phyloP scores from a whole-genome alignment of 805 yeast genomes.

The Lachancea lanzarotensis region DNA sequence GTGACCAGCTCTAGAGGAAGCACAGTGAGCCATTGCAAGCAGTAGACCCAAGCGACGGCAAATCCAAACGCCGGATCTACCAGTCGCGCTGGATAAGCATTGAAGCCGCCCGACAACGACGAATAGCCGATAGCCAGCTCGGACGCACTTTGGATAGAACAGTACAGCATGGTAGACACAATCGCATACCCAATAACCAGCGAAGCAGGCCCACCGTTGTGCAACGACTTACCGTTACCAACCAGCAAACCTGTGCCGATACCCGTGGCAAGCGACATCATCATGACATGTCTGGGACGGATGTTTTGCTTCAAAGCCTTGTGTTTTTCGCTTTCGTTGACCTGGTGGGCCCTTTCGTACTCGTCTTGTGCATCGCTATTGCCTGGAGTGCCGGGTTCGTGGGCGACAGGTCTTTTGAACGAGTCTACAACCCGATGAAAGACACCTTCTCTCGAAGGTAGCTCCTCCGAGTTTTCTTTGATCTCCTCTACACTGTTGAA shows the following conservation, averaged over 20 bases:
- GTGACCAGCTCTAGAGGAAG: conserved; percentile 61
- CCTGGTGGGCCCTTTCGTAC: background rate
- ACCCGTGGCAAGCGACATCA: conserved; percentile 81
- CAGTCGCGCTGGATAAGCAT: conserved; percentile 47
- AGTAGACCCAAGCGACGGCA: conserved; percentile 57
- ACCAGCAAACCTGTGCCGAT: conserved; percentile 71
- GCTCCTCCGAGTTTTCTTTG: conserved; percentile 2
- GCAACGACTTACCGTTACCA: conserved; percentile 47
- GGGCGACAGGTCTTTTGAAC: conserved; percentile 18
- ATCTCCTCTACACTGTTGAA: conserved; percentile 1
- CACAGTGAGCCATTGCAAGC: conserved; percentile 57
- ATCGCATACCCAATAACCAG: conserved; percentile 50
- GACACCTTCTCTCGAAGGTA: conserved; percentile 1
- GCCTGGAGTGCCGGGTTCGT: background rate
- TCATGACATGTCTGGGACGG: conserved; percentile 47
- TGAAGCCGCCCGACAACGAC: conserved; percentile 56
- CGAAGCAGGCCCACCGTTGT: conserved; percentile 42
- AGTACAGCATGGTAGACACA: conserved; percentile 51
- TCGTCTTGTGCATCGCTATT: background rate
- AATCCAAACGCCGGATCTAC: conserved; percentile 54
- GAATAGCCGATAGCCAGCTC: conserved; percentile 59
- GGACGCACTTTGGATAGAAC: conserved; percentile 55
- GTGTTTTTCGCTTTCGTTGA: conserved; percentile 5
- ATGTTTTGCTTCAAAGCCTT: conserved; percentile 28
- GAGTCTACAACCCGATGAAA: conserved; percentile 18